Conservation (phyloP, 2,329 filamentous ascomycete species). For the Cordyceps tenuipes region DNA sequence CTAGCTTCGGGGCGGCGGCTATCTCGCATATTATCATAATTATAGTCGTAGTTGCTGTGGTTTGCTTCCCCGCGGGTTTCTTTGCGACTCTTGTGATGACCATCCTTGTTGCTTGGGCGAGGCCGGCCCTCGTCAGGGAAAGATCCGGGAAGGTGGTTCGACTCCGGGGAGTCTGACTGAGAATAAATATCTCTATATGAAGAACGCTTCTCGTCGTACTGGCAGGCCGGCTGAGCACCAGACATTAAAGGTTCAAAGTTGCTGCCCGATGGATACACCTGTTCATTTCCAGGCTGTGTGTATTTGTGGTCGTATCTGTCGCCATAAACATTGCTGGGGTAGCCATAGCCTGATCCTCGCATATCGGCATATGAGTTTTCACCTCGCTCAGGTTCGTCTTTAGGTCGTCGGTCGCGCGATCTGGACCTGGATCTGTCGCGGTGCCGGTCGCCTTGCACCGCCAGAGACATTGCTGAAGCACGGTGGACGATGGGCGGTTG, state of each 20-base stretch:
- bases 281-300: slow-evolving; percentile 23
- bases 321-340: slow-evolving; percentile 27
- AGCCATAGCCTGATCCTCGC: slow-evolving; percentile 34
- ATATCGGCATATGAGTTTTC: slow-evolving; percentile 29
- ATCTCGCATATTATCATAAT: slow-evolving; percentile 24
- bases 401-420: slow-evolving; percentile 29
- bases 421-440: slow-evolving; percentile 41
- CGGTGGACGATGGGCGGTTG: background rate
- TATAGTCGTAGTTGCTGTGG: slow-evolving; percentile 17
- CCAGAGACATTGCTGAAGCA: slow-evolving; percentile 39
- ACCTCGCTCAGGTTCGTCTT: slow-evolving; percentile 23
- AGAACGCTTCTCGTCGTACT: slow-evolving; percentile 29
- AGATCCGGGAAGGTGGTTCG: slow-evolving; percentile 23
- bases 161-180: slow-evolving; percentile 27
- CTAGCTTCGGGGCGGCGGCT: slow-evolving; percentile 15
- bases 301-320: slow-evolving; percentile 29
- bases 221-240: slow-evolving; percentile 28
- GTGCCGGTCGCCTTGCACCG: slow-evolving; percentile 36
- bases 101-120: slow-evolving; percentile 13
- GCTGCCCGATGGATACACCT: slow-evolving; percentile 32
- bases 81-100: slow-evolving; percentile 12
- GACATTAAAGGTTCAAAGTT: slow-evolving; percentile 30
- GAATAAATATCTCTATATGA: slow-evolving; percentile 28
- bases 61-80: slow-evolving; percentile 13
- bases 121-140: slow-evolving; percentile 23